These are phyloP conservation scores for Citrus glauca DNA, from an alignment of 345 rosid genomes.

Conservation along the genomic window DNA sequence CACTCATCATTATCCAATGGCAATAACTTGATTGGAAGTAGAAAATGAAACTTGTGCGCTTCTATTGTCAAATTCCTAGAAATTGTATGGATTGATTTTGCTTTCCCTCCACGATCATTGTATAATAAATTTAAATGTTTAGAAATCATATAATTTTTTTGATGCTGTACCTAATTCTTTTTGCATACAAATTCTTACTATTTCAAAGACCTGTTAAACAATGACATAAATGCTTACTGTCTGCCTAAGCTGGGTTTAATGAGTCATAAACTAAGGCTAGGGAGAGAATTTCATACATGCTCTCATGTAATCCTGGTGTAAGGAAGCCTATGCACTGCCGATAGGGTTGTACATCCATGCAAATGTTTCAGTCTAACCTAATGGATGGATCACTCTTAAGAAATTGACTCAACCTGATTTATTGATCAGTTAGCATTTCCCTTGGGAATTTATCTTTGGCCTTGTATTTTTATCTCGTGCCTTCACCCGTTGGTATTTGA, in stretches of 20 bases:
- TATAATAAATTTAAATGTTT: background rate
- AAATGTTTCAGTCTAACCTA: background rate
- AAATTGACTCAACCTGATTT: background rate
- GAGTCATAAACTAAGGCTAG: background rate
- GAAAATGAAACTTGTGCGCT: background rate
- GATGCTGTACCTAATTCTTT: background rate
- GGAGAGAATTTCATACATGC: background rate
- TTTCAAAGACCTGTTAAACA: background rate
- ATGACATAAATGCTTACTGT: background rate
- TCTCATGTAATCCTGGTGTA: background rate
- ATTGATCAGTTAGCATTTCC: background rate
- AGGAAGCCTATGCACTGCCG: background rate
- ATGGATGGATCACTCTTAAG: background rate
- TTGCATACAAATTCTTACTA: background rate
- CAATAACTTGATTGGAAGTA: background rate
- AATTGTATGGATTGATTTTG: background rate
- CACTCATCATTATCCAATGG: background rate
- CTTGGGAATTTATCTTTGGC: background rate
- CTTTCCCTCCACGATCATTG: background rate
- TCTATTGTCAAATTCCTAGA: background rate
- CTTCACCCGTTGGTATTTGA: background rate
- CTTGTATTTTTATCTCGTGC: background rate
- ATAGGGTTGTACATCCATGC: background rate
- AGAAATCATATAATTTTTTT: background rate
- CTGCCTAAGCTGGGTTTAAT: background rate